phyloP scores from a whole-genome alignment of 2,329 filamentous ascomycete species.

The Metarhizium humberi region DNA sequence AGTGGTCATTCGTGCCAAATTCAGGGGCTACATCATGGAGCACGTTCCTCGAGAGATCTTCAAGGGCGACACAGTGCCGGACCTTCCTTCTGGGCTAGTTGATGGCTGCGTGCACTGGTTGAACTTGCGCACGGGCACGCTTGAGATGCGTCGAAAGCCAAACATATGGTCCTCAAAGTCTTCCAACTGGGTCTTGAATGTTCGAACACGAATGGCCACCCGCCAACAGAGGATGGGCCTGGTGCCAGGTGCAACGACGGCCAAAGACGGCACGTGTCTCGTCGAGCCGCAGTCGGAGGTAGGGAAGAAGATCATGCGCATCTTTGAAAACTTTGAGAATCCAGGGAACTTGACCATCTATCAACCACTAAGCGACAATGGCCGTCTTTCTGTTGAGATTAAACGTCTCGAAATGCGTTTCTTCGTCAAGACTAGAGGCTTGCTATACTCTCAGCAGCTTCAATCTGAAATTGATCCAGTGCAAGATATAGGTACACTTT shows the following conservation, averaged over 20 bases:
- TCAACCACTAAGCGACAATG: constrained; percentile 24
- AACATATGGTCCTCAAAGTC: constrained; percentile 17
- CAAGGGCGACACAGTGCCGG: constrained; percentile 18
- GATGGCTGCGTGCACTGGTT: constrained; percentile 52
- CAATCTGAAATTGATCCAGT: constrained; percentile 40
- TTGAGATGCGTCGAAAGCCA: constrained; percentile 43
- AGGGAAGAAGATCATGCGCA: constrained; percentile 26
- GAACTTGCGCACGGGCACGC: constrained; percentile 24
- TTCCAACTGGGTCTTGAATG: constrained; percentile 25
- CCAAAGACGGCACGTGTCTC: constrained; percentile 16
- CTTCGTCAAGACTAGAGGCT: constrained; percentile 29
- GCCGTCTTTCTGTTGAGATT: constrained; percentile 35
- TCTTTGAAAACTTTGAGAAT: constrained; percentile 35
- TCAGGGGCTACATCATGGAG: constrained; percentile 15
- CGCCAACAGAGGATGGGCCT: constrained; percentile 3
- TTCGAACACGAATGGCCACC: constrained; percentile 12
- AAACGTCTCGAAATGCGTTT: constrained; percentile 45
- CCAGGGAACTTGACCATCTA: constrained; percentile 12
- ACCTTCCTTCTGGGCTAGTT: constrained; percentile 42
- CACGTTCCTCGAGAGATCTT: constrained; percentile 25
- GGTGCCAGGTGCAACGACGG: background rate
- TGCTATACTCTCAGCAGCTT: constrained; percentile 41
- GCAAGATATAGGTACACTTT: constrained; percentile 51
- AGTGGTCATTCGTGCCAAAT: constrained; percentile 34
- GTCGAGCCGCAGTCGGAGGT: constrained; percentile 39